phyloP scores from a whole-genome alignment of 2,329 filamentous ascomycete species.

The Aspergillus terreus region DNA sequence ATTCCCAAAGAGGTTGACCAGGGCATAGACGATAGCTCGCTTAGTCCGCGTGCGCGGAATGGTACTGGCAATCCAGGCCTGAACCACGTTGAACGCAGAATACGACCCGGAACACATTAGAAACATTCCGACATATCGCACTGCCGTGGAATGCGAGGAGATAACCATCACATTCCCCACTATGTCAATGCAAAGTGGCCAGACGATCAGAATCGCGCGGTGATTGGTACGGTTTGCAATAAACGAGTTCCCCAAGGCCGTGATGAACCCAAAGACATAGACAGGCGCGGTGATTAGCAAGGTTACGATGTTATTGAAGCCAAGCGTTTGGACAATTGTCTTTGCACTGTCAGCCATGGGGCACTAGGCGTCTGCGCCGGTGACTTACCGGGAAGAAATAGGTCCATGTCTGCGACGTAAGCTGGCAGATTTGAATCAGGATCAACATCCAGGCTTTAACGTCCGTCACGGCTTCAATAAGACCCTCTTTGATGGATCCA shows the following conservation, averaged over 20 bases:
- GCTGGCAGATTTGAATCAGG: slow-evolving; percentile 15
- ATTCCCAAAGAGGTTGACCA: slow-evolving; percentile 19
- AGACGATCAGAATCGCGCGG: slow-evolving; percentile 13
- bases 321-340: slow-evolving; percentile 17
- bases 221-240: slow-evolving; percentile 14
- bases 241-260: slow-evolving; percentile 33
- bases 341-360: not conserved
- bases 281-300: slow-evolving; percentile 19
- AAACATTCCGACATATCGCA: slow-evolving; percentile 17
- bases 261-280: slow-evolving; percentile 25
- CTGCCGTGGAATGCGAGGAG: slow-evolving; percentile 10
- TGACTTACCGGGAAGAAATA: slow-evolving; percentile 12
- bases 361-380: too few species aligned
- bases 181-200: slow-evolving; percentile 16
- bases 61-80: slow-evolving; percentile 21
- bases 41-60: slow-evolving; percentile 18
- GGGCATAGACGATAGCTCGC: slow-evolving; percentile 16
- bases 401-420: slow-evolving; percentile 15
- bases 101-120: slow-evolving; percentile 19
- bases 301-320: slow-evolving; percentile 15
- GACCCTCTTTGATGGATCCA: slow-evolving; percentile 13
- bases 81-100: slow-evolving; percentile 19
- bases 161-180: slow-evolving; percentile 18
- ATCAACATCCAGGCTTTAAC: slow-evolving; percentile 16
- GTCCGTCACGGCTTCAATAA: slow-evolving; percentile 15